Percentiles rank a stretch among this genome's conserved stretches.
phyloP scores from a whole-genome alignment of 176 grass and related monocot species.

The Thalia dealbata region DNA sequence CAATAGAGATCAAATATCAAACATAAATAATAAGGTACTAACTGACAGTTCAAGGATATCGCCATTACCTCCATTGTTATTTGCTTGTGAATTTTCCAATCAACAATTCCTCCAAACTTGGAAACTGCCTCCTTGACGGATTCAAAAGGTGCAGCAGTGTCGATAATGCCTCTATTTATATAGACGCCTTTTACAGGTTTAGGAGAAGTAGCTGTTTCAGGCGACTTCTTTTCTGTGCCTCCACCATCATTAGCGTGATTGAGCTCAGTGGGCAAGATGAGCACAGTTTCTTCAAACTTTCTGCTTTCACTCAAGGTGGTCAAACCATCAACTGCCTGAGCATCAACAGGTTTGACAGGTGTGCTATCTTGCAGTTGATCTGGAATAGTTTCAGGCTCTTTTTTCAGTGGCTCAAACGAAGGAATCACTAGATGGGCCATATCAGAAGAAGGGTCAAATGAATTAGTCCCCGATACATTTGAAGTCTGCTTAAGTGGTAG shows the following conservation, averaged over 20 bases:
- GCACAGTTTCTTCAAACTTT: slow-evolving; percentile 15
- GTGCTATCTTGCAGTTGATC: background rate
- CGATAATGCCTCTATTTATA: slow-evolving; percentile 44
- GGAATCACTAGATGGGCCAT: slow-evolving; percentile 12
- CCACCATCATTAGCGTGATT: slow-evolving; percentile 15
- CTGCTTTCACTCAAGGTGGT: slow-evolving; percentile 16
- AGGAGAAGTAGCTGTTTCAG: slow-evolving; percentile 20
- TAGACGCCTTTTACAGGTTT: slow-evolving; percentile 20
- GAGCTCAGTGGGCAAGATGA: background rate
- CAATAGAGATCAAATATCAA: background rate
- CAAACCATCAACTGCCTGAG: background rate
- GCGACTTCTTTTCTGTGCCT: slow-evolving; percentile 21
- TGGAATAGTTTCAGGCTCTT: background rate
- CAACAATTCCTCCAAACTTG: slow-evolving; percentile 82
- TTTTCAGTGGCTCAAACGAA: slow-evolving; percentile 1
- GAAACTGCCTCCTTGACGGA: slow-evolving; percentile 82
- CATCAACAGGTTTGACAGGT: background rate
- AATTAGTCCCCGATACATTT: background rate
- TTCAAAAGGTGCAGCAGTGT: slow-evolving; percentile 78
- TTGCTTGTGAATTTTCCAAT: slow-evolving; percentile 84
- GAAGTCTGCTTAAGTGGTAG: background rate
- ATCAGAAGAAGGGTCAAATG: slow-evolving; percentile 7
- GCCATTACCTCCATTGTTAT: slow-evolving; percentile 57
- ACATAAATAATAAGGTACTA: background rate
- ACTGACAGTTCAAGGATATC: background rate